These are phyloP conservation scores for Glomus cerebriforme DNA, from an alignment of 192 early-diverging fungal species.

Conservation along the genomic window DNA sequence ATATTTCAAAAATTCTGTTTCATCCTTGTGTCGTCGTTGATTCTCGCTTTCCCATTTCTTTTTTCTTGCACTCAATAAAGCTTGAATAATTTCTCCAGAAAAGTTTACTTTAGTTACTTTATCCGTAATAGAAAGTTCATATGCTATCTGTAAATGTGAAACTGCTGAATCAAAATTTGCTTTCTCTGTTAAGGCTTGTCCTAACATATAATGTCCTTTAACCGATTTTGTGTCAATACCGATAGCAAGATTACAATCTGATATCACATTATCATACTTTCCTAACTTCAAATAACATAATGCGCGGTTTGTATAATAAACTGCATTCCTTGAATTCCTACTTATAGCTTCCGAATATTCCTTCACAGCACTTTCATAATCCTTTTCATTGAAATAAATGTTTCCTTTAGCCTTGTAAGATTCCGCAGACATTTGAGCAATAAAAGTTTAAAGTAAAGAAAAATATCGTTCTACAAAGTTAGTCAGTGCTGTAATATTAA, in stretches of 20 bases:
- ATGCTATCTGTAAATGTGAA: conserved; percentile 41
- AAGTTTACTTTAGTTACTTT: conserved; percentile 56
- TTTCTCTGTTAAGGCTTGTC: conserved; percentile 53
- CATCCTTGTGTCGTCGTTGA: conserved; percentile 49
- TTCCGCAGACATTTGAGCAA: conserved; percentile 40
- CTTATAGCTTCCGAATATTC: conserved; percentile 81
- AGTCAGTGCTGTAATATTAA: too few species aligned
- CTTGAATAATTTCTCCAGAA: conserved; percentile 62
- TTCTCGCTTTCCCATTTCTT: conserved; percentile 72
- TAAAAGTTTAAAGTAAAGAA: background rate
- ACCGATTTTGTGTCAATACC: conserved; percentile 68
- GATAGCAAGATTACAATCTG: conserved; percentile 67
- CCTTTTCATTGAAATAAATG: conserved; percentile 53
- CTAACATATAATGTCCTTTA: conserved; percentile 72
- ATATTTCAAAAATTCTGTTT: conserved; percentile 65
- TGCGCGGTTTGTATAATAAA: conserved; percentile 85
- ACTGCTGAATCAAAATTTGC: conserved; percentile 40
- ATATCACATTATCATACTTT: conserved; percentile 53
- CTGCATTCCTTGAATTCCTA: conserved; percentile 58
- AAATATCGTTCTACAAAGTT: background rate
- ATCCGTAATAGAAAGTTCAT: conserved; percentile 60
- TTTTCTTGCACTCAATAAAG: conserved; percentile 64
- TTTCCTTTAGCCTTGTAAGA: conserved; percentile 63
- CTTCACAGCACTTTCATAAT: conserved; percentile 65
- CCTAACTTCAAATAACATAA: conserved; percentile 71